Percentiles rank a stretch among this genome's conserved stretches.
phyloP scores from a whole-genome alignment of 805 yeast species.

The Candida montana region DNA sequence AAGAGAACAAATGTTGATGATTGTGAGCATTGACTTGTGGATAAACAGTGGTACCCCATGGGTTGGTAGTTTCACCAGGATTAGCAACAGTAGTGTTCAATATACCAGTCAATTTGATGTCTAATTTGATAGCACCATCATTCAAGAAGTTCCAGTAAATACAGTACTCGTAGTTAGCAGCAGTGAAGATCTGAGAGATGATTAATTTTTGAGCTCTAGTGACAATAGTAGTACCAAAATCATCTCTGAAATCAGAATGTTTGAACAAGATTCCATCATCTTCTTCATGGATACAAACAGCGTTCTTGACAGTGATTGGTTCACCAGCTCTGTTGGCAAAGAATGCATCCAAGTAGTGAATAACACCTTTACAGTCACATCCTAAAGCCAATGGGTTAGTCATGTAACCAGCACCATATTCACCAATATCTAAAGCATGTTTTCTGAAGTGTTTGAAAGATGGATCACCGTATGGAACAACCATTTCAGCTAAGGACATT shows the following conservation, averaged over 20 bases:
- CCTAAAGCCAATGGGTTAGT: constrained; percentile 75
- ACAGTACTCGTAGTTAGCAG: constrained; percentile 83
- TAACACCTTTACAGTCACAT: constrained; percentile 83
- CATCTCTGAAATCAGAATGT: constrained; percentile 82
- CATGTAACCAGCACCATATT: constrained; percentile 84
- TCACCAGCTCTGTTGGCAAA: constrained; percentile 64
- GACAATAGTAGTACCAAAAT: constrained; percentile 65
- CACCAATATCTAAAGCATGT: constrained; percentile 84
- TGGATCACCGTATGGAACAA: constrained; percentile 80
- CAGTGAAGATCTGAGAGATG: constrained; percentile 78
- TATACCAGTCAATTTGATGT: constrained; percentile 76
- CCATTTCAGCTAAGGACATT: constrained; percentile 74
- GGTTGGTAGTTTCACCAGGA: constrained; percentile 61
- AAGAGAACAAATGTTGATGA: constrained; percentile 78
- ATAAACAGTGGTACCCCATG: constrained; percentile 78
- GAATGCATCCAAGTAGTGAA: constrained; percentile 78
- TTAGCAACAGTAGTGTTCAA: constrained; percentile 65
- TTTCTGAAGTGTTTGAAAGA: constrained; percentile 78
- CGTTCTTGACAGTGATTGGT: constrained; percentile 66
- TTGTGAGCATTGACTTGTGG: constrained; percentile 81
- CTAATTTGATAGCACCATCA: constrained; percentile 79
- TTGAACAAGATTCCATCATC: constrained; percentile 76
- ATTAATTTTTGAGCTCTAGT: constrained; percentile 72
- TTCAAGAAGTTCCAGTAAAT: constrained; percentile 79
- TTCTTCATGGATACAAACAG: constrained; percentile 81